Conservation (phyloP, 352 stramenopile species). For the Hyaloperonospora brassicae region DNA sequence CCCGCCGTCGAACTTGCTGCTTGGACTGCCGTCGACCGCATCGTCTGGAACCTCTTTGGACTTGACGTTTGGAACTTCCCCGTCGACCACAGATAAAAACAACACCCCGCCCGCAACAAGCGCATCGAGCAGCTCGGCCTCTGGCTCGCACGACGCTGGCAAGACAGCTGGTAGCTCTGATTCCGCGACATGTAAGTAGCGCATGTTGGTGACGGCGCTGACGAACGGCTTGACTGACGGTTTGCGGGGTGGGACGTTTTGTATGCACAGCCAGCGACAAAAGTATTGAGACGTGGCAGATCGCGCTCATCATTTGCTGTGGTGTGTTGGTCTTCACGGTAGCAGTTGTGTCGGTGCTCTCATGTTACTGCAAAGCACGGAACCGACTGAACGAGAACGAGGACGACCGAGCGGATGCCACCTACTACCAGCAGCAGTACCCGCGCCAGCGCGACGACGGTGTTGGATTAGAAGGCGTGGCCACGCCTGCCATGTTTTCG, state of each 20-base stretch:
- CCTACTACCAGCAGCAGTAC: constrained; percentile 35
- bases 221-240: background rate
- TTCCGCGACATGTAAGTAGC: constrained; percentile 8
- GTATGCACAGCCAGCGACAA: constrained; percentile 10
- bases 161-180: constrained; percentile 10
- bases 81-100: constrained; percentile 11
- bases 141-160: constrained; percentile 7
- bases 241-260: constrained; percentile 1
- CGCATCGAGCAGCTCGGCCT: constrained; percentile 13
- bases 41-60: no score
- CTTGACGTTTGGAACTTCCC: no score
- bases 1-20: no score
- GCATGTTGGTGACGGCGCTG: background rate
- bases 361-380: constrained; percentile 49
- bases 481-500: constrained; percentile 16
- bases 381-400: constrained; percentile 46
- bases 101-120: constrained; percentile 2
- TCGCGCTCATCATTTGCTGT: constrained; percentile 53
- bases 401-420: constrained; percentile 30
- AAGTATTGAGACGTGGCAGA: constrained; percentile 43
- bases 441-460: constrained; percentile 10
- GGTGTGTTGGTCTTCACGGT: constrained; percentile 42
- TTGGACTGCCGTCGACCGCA: no score
- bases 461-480: constrained; percentile 6
- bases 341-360: constrained; percentile 40